A percentile compares a stretch with the other conserved stretches of the same genome.
phyloP scores from a whole-genome alignment of 2,329 filamentous ascomycete genomes.

The Talaromyces sp. region DNA sequence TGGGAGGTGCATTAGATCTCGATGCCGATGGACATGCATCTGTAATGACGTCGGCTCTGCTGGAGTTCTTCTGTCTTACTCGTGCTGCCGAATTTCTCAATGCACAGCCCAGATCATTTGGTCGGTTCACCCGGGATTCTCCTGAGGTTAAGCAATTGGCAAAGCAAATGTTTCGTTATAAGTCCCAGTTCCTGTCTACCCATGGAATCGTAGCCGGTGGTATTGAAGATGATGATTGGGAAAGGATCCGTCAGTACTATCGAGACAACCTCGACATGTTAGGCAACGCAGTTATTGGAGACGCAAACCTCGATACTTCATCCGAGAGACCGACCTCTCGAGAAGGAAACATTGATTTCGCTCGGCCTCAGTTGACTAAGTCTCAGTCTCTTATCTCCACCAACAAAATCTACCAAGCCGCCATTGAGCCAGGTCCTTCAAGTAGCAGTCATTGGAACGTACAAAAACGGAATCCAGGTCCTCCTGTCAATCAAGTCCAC shows the following conservation, averaged over 20 bases:
- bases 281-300: slow-evolving; percentile 36
- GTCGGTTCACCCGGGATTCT: slow-evolving; percentile 38
- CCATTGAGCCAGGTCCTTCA: slow-evolving; percentile 7
- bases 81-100: slow-evolving; percentile 46
- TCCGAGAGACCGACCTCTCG: slow-evolving; percentile 21
- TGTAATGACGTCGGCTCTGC: slow-evolving; percentile 42
- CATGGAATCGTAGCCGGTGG: slow-evolving; percentile 41
- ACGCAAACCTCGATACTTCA: slow-evolving; percentile 28
- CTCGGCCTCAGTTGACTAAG: slow-evolving; percentile 17
- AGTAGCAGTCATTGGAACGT: slow-evolving; percentile 20
- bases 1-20: slow-evolving; percentile 24
- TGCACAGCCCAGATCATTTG: slow-evolving; percentile 32
- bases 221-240: slow-evolving; percentile 38
- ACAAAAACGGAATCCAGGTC: slow-evolving; percentile 20
- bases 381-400: slow-evolving; percentile 14
- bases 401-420: slow-evolving; percentile 21
- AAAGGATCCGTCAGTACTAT: slow-evolving; percentile 38
- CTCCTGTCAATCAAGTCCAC: slow-evolving; percentile 21
- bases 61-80: slow-evolving; percentile 45
- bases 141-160: slow-evolving; percentile 43
- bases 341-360: slow-evolving; percentile 23
- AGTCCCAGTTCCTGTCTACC: slow-evolving; percentile 41
- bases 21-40: slow-evolving; percentile 38
- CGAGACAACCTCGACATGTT: slow-evolving; percentile 43
- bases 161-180: slow-evolving; percentile 39